phyloP scores from a whole-genome alignment of 306 rosid species.

The Fagus sylvatica region DNA sequence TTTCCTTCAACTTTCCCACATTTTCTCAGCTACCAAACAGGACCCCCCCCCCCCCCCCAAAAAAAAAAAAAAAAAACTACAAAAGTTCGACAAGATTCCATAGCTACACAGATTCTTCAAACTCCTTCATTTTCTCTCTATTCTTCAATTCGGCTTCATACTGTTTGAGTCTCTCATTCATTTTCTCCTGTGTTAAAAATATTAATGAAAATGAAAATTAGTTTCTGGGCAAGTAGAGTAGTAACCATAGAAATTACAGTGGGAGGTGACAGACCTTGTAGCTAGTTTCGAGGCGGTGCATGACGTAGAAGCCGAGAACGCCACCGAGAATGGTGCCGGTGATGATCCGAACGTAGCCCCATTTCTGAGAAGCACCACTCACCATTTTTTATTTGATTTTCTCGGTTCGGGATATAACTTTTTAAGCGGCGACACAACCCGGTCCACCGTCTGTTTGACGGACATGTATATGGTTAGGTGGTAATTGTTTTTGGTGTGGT shows the following conservation, averaged over 20 bases:
- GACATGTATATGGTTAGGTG: too few species aligned
- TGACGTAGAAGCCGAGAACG: slow-evolving; percentile 81
- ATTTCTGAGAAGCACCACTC: slow-evolving; percentile 43
- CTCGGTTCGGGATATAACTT: not conserved
- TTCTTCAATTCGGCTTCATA: slow-evolving; percentile 69
- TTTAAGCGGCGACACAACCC: not conserved
- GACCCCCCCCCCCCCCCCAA: not conserved
- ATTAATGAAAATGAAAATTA: not conserved
- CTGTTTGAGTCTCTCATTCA: slow-evolving; percentile 62
- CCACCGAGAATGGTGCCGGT: slow-evolving; percentile 72
- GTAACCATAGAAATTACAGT: not conserved
- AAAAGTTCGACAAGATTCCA: not conserved
- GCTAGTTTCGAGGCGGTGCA: slow-evolving; percentile 67
- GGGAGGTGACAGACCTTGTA: slow-evolving; percentile 56
- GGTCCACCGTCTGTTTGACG: not conserved
- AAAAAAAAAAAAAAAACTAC: not conserved
- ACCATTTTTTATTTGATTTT: slow-evolving; percentile 24
- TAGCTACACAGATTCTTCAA: slow-evolving; percentile 59
- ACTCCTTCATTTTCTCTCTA: slow-evolving; percentile 55
- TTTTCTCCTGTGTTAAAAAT: slow-evolving; percentile 56
- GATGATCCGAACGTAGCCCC: slow-evolving; percentile 80
- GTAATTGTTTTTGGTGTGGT: too few species aligned
- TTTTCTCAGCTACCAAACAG: slow-evolving; percentile 1
- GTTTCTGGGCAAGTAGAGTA: not conserved
- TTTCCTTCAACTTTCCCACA: not conserved